Evolutionary conservation across 2,329 filamentous ascomycete genomes (phyloP).

Genomic region (Hymenoscyphus occultus): DNA sequence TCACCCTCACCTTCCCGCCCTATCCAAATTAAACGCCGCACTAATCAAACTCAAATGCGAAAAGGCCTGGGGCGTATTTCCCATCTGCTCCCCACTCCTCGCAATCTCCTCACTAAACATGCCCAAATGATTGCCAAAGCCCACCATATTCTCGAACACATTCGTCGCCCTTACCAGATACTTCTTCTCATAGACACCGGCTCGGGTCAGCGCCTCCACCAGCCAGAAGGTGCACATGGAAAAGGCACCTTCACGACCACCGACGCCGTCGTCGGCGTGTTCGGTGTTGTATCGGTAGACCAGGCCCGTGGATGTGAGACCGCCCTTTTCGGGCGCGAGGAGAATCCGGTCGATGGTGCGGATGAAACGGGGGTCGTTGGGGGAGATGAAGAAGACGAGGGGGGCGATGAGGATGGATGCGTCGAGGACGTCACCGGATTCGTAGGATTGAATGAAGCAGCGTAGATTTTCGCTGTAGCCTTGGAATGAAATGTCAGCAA

Average conservation of each 20-base stretch:
- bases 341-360: conserved; percentile 71
- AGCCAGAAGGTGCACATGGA: conserved; percentile 84
- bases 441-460: conserved; percentile 74
- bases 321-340: conserved; percentile 69
- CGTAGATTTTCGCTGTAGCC: conserved; percentile 69
- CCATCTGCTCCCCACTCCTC: conserved; percentile 70
- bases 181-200: conserved; percentile 61
- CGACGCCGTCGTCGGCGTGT: conserved; percentile 68
- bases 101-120: conserved; percentile 82
- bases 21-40: conserved; percentile 72
- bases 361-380: conserved; percentile 72
- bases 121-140: conserved; percentile 71
- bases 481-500: conserved; percentile 20
- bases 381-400: conserved; percentile 75
- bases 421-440: conserved; percentile 66
- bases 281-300: conserved; percentile 74
- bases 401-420: conserved; percentile 74
- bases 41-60: conserved; percentile 73
- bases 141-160: conserved; percentile 75
- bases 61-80: conserved; percentile 78
- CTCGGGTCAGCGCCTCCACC: conserved; percentile 72
- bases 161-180: conserved; percentile 61
- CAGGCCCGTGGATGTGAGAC: conserved; percentile 69
- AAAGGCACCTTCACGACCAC: conserved; percentile 72
- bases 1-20: conserved; percentile 37